Conservation (phyloP, 176 grass and related monocot genomes). For the Rhynchospora tenuis region DNA sequence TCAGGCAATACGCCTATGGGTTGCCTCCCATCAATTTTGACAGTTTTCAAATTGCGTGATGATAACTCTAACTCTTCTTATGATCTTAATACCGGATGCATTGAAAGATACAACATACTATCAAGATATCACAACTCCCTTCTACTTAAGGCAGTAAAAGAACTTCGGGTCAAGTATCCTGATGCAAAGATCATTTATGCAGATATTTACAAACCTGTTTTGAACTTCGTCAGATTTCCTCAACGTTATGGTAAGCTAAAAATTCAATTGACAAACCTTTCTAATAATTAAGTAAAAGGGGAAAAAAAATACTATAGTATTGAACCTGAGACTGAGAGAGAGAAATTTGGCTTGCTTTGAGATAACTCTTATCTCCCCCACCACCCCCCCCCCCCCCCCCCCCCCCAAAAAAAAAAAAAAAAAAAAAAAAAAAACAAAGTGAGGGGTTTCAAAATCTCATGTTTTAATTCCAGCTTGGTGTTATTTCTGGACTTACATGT, state of each 20-base stretch:
- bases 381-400: no score
- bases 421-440: no score
- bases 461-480: no score
- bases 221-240: slow-evolving; percentile 45
- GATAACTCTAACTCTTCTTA: slow-evolving; percentile 25
- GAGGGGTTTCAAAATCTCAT: no score
- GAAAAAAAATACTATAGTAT: no score
- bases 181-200: slow-evolving; percentile 52
- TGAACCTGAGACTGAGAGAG: no score
- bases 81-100: slow-evolving; percentile 49
- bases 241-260: slow-evolving; percentile 49
- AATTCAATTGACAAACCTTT: neutral
- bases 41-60: slow-evolving; percentile 33
- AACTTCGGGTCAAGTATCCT: slow-evolving; percentile 34
- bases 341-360: no score
- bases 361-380: no score
- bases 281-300: no score
- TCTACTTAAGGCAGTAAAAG: slow-evolving; percentile 35
- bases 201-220: slow-evolving; percentile 57
- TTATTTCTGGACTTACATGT: neutral
- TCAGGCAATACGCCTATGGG: slow-evolving; percentile 57
- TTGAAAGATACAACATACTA: slow-evolving; percentile 53
- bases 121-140: slow-evolving; percentile 58
- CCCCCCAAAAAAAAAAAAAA: no score
- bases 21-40: slow-evolving; percentile 57